Evolutionary conservation across 441 rosid species (phyloP).

Genomic region (Manihot esculenta): DNA sequence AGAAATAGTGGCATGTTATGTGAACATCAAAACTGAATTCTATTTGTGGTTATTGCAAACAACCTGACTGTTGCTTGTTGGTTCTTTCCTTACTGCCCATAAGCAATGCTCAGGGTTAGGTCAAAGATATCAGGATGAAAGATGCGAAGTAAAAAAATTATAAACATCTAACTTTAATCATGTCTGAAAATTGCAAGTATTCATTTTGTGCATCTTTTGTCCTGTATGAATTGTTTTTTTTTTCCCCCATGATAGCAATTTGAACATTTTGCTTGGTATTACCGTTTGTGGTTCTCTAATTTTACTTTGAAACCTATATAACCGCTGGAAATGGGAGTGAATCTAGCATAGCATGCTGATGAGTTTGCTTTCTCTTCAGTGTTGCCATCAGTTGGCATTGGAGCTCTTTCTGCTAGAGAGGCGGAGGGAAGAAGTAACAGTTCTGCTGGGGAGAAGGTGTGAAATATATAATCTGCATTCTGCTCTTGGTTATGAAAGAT

Average conservation of each 20-base stretch:
- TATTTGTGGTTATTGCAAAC: background rate
- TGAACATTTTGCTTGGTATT: background rate
- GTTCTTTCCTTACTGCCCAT: background rate
- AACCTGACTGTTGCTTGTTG: background rate
- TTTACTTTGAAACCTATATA: background rate
- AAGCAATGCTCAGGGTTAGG: background rate
- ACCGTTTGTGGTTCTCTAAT: background rate
- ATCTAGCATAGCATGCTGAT: constrained; percentile 14
- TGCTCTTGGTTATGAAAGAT: background rate
- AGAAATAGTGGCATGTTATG: background rate
- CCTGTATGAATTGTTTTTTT: background rate
- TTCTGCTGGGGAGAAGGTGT: constrained; percentile 84
- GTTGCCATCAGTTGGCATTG: constrained; percentile 85
- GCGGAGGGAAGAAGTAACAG: constrained; percentile 92
- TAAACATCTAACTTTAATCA: too few species aligned
- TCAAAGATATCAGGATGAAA: constrained; percentile 18
- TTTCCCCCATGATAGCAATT: background rate
- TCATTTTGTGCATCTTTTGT: background rate
- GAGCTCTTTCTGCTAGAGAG: constrained; percentile 90
- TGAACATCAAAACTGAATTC: background rate
- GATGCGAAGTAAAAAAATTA: constrained; percentile 4
- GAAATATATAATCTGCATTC: constrained; percentile 10
- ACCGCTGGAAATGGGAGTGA: background rate
- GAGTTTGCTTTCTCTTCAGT: constrained; percentile 42
- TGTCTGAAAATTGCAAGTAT: constrained; percentile 1